A percentile compares a stretch with the other conserved stretches of the same genome.
Conservation (phyloP, 345 rosid species). For the Mangifera indica region DNA sequence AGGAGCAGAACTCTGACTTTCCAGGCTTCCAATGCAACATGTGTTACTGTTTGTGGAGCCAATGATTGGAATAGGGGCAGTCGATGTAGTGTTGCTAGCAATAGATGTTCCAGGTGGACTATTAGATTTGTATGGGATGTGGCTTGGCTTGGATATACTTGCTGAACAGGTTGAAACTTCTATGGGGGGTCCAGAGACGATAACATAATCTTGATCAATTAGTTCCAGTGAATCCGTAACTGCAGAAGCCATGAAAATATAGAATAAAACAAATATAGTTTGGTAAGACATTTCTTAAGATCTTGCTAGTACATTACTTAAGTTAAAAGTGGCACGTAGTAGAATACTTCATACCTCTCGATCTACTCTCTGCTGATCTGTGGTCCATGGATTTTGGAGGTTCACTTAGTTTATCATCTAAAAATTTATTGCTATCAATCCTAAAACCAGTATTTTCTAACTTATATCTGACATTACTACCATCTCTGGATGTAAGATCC, state of each 20-base stretch:
- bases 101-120: conserved; percentile 45
- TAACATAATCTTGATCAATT: conserved; percentile 87
- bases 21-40: conserved; percentile 53
- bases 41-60: conserved; percentile 41
- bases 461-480: conserved; percentile 33
- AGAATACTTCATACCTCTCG: conserved; percentile 55
- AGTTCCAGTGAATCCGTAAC: conserved; percentile 73
- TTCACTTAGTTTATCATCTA: conserved; percentile 43
- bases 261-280: conserved; percentile 1
- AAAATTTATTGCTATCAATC: conserved; percentile 35
- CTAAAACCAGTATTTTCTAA: conserved; percentile 40
- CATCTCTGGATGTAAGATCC: conserved; percentile 42
- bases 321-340: conserved; percentile 15
- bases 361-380: conserved; percentile 32
- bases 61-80: conserved; percentile 66
- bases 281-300: conserved; percentile 2
- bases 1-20: conserved; percentile 61
- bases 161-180: conserved; percentile 58
- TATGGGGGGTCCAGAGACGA: conserved; percentile 80
- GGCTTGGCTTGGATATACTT: conserved; percentile 56
- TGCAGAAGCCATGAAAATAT: conserved; percentile 28
- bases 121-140: conserved; percentile 46
- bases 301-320: conserved; percentile 3
- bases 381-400: conserved; percentile 46
- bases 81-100: conserved; percentile 35